Percentiles rank a stretch among this genome's conserved stretches.
Evolutionary conservation across 2,329 filamentous ascomycete species (phyloP).

Genomic region (Decorospora gaudefroyi): DNA sequence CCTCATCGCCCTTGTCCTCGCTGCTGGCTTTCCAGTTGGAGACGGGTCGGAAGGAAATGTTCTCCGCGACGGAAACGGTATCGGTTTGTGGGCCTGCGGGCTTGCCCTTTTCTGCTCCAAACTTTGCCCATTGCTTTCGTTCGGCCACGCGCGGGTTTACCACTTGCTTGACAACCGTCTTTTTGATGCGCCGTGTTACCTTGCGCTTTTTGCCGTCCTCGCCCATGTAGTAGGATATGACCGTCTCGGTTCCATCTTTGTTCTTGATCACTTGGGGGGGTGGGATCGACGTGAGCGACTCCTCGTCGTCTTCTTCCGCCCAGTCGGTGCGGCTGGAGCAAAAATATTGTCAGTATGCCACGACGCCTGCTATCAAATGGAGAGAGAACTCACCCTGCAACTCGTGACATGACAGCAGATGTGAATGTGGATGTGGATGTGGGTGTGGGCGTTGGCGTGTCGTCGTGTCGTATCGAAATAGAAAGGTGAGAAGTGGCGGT

Average conservation of each 20-base stretch:
- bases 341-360: constrained; percentile 17
- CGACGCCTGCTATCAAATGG: background rate
- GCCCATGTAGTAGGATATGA: constrained; percentile 86
- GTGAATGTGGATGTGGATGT: constrained; percentile 16
- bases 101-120: constrained; percentile 87
- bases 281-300: constrained; percentile 76
- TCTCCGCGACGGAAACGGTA: constrained; percentile 93
- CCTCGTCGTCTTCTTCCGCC: constrained; percentile 84
- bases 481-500: constrained; percentile 18
- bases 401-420: constrained; percentile 43
- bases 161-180: constrained; percentile 85
- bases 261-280: constrained; percentile 87
- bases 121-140: constrained; percentile 91
- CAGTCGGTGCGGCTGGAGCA: constrained; percentile 74
- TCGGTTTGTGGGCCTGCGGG: constrained; percentile 78
- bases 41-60: constrained; percentile 94
- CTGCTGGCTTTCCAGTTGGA: constrained; percentile 92
- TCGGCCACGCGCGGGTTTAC: constrained; percentile 97
- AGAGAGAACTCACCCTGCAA: constrained; percentile 46
- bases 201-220: constrained; percentile 96
- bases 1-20: constrained; percentile 75
- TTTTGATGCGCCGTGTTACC: constrained; percentile 92
- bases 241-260: constrained; percentile 98
- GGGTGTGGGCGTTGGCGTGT: constrained; percentile 2
- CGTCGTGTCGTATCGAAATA: constrained; percentile 10